Percentiles rank a stretch among this genome's conserved stretches.
phyloP scores from a whole-genome alignment of 805 yeast genomes.

The Ogataea trehaloabstinens region DNA sequence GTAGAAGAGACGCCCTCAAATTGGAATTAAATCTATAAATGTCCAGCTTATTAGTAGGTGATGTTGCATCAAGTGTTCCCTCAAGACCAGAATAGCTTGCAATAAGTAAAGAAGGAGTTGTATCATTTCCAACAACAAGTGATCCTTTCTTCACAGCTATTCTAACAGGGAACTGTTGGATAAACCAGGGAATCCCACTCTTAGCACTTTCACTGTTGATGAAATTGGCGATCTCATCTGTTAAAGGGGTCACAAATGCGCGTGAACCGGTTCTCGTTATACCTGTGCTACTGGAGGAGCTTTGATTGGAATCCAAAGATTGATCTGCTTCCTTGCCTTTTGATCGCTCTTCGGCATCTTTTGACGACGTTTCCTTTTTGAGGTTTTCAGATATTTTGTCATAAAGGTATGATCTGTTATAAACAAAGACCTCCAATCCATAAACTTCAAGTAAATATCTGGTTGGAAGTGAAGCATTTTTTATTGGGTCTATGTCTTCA shows the following conservation, averaged over 20 bases:
- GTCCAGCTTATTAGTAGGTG: constrained; percentile 51
- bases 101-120: constrained; percentile 71
- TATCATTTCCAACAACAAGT: constrained; percentile 72
- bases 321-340: constrained; percentile 7
- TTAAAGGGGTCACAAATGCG: constrained; percentile 8
- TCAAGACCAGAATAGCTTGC: constrained; percentile 53
- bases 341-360: background rate
- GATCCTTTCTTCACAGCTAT: constrained; percentile 64
- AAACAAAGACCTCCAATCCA: constrained; percentile 81
- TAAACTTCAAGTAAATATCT: constrained; percentile 57
- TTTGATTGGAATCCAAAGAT: constrained; percentile 2
- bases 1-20: constrained; percentile 49
- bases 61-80: constrained; percentile 57
- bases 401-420: constrained; percentile 77
- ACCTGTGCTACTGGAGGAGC: constrained; percentile 5
- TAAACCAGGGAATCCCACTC: constrained; percentile 11
- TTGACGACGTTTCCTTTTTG: constrained; percentile 7
- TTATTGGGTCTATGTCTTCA: constrained; percentile 18
- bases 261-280: constrained; percentile 8
- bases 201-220: background rate
- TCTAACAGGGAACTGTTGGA: constrained; percentile 58
- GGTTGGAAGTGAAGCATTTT: constrained; percentile 52
- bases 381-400: constrained; percentile 51
- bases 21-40: constrained; percentile 46
- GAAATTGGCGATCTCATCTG: background rate